phyloP scores from a whole-genome alignment of 2,329 filamentous ascomycete genomes.

The Trichoderma semiorbis region DNA sequence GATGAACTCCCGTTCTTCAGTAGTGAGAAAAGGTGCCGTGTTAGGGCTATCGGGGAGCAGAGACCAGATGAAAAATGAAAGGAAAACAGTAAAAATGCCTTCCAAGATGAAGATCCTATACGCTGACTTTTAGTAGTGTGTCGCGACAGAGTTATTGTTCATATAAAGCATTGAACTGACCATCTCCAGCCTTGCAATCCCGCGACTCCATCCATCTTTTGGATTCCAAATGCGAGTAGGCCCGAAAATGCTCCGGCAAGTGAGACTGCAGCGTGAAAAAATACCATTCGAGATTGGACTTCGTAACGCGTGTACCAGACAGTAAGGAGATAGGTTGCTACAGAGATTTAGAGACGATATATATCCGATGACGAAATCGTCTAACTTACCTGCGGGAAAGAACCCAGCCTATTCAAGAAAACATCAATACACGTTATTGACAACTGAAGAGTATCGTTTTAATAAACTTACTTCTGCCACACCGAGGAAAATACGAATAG shows the following conservation, averaged over 20 bases:
- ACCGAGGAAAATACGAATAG: slow-evolving; percentile 69
- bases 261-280: slow-evolving; percentile 84
- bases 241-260: background rate
- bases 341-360: background rate
- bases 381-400: background rate
- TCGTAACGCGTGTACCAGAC: slow-evolving; percentile 89
- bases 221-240: background rate
- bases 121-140: background rate
- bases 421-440: background rate
- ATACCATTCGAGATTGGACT: slow-evolving; percentile 85
- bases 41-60: slow-evolving; percentile 71
- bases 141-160: background rate
- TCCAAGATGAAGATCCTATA: slow-evolving; percentile 69
- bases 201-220: background rate
- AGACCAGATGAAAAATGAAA: slow-evolving; percentile 63
- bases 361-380: slow-evolving; percentile 34
- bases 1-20: background rate
- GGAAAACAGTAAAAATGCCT: slow-evolving; percentile 59
- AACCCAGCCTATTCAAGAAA: background rate
- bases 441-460: background rate
- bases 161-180: background rate
- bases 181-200: background rate
- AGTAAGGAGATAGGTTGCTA: slow-evolving; percentile 65
- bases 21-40: background rate
- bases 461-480: background rate